Evolutionary conservation across 2,329 filamentous ascomycete genomes (phyloP), one percentile per base, ranked within the genome.

Genomic region (Fusarium sp.): DNA sequence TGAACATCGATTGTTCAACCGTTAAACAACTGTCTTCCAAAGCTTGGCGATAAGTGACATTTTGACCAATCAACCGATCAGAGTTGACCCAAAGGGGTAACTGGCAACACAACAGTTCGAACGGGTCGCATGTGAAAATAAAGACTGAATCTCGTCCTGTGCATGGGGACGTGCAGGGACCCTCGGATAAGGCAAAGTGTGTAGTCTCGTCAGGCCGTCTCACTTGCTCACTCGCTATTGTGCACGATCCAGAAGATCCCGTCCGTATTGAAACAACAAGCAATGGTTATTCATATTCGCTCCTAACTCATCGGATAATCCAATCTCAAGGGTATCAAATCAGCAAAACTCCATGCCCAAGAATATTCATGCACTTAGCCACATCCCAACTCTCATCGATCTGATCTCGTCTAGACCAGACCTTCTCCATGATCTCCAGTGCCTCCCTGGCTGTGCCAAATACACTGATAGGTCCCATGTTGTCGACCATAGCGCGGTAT

Each of bases 391-490:
- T 78, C 67, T 81, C 80, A 55, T 83, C 82, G 12, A 81, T 79
- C 55, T 78, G 69, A 12, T 78, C 78, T 11, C 82, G 74, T 27
- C 73, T 73, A 4, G 78, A 76, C 84, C 84, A 86, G 1, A 85
- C 82, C 30, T 75, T 78, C 71, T 85, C 82, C 82, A 85, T 83
- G 24, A 85, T 78, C 16, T 78, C 77, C 34, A 84, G 72, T 5
- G 83, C 82, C 56, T 83, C 80, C 58, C 77, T 79, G 18, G 84
- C 76, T 0, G 84, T 83, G 3, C 85, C 84, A 61, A 86, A 85
- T 3, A 83, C 76, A 55, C 79, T 79, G 6, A 85, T 65, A 4
- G 81, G 76, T 6, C 84, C 83, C 65, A 87, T 79, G 4, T 76
- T 75, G 12, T 69, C 72, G 4, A 82, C 78, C 73, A 86, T 77